Conservation (phyloP, 352 stramenopile genomes). For the Paralagenidium karlingii region DNA sequence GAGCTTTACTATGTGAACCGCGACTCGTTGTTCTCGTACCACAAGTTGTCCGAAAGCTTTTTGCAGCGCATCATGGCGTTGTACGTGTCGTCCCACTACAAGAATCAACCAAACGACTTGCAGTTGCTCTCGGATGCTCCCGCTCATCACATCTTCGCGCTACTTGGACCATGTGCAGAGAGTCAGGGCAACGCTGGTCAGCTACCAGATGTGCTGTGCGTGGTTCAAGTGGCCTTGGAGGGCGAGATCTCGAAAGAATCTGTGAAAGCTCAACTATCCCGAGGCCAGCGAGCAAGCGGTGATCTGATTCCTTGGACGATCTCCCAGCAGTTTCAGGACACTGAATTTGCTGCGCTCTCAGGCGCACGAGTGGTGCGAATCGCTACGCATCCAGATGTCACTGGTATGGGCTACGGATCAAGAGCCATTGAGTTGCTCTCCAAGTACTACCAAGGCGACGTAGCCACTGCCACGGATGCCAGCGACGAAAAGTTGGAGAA, state of each 20-base stretch:
- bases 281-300: slow-evolving; percentile 93
- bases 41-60: slow-evolving; percentile 96
- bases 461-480: slow-evolving; percentile 27
- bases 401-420: slow-evolving; percentile 96
- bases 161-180: slow-evolving; percentile 92
- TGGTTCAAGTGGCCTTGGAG: slow-evolving; percentile 96
- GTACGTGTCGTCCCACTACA: slow-evolving; percentile 99
- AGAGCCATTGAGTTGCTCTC: slow-evolving; percentile 92
- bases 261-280: slow-evolving; percentile 89
- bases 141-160: slow-evolving; percentile 96
- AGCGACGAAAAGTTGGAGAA: slow-evolving; percentile 16
- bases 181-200: slow-evolving; percentile 77
- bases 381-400: slow-evolving; percentile 94
- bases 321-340: slow-evolving; percentile 98
- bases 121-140: slow-evolving; percentile 98
- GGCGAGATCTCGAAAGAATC: slow-evolving; percentile 95
- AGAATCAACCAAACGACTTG: slow-evolving; percentile 99
- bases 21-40: slow-evolving; percentile 98
- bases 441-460: slow-evolving; percentile 97
- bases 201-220: slow-evolving; percentile 97
- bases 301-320: slow-evolving; percentile 99
- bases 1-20: slow-evolving; percentile 98
- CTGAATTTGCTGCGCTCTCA: slow-evolving; percentile 94
- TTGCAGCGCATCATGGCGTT: slow-evolving; percentile 90
- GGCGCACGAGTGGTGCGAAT: slow-evolving; percentile 97